These are phyloP conservation scores for Paramarasmius palmivorus DNA, from an alignment of 1,284 basidiomycete species.

Conservation along the genomic window DNA sequence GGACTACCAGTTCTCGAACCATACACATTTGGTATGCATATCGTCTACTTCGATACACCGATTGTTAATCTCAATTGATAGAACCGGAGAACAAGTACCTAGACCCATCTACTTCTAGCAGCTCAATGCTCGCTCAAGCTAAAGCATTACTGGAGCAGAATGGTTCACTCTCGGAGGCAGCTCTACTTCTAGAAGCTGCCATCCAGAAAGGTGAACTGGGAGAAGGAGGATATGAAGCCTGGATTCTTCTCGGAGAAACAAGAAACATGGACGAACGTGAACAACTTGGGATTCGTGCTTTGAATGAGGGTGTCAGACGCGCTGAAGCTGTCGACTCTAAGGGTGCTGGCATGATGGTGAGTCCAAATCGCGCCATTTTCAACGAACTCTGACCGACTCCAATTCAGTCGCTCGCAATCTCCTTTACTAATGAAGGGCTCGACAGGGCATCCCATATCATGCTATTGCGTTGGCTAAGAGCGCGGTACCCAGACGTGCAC, in stretches of 20 bases:
- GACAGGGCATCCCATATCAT: constrained; percentile 89
- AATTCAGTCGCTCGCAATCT: constrained; percentile 87
- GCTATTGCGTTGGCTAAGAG: constrained; percentile 84
- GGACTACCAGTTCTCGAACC: constrained; percentile 71
- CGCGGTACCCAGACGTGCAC: constrained; percentile 72
- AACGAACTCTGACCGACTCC: constrained; percentile 4
- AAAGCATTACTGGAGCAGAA: constrained; percentile 77
- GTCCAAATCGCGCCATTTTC: constrained; percentile 28
- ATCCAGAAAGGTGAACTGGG: constrained; percentile 79
- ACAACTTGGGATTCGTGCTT: constrained; percentile 75
- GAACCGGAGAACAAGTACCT: constrained; percentile 74
- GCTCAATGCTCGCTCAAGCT: constrained; percentile 66
- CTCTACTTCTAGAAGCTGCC: constrained; percentile 84
- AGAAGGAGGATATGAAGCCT: constrained; percentile 84
- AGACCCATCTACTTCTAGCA: constrained; percentile 45
- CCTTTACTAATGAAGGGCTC: constrained; percentile 95
- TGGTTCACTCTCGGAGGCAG: constrained; percentile 85
- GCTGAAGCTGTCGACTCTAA: constrained; percentile 64
- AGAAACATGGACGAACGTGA: constrained; percentile 97
- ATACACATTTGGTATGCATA: constrained; percentile 74
- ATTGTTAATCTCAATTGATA: constrained; percentile 26
- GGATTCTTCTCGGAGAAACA: constrained; percentile 92
- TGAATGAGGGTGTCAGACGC: constrained; percentile 65
- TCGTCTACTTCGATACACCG: neutral
- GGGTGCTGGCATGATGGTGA: constrained; percentile 81